A percentile compares a stretch with the other conserved stretches of the same genome.
phyloP scores from a whole-genome alignment of 2,329 filamentous ascomycete species.

The Talaromyces sp. region DNA sequence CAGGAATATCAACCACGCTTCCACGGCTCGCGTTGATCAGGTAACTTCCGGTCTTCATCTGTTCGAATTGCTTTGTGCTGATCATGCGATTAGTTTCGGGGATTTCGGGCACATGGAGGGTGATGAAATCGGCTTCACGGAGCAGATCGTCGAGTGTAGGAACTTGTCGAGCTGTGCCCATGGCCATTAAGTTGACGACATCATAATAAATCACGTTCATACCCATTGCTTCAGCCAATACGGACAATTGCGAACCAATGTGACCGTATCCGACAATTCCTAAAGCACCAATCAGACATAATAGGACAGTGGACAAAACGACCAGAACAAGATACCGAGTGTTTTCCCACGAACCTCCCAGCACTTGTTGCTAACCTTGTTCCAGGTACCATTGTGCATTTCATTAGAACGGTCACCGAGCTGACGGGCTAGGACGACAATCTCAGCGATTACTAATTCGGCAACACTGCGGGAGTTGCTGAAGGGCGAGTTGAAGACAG shows the following conservation, averaged over 20 bases:
- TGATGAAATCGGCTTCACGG: slow-evolving; percentile 80
- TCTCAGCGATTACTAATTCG: slow-evolving; percentile 90
- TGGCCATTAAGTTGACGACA: slow-evolving; percentile 85
- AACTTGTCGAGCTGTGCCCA: slow-evolving; percentile 84
- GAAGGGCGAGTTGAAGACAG: slow-evolving; percentile 98
- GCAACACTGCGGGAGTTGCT: slow-evolving; percentile 96
- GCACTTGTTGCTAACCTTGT: slow-evolving; percentile 94
- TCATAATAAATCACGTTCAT: slow-evolving; percentile 99
- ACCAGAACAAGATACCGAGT: slow-evolving; percentile 56
- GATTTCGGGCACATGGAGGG: slow-evolving; percentile 89
- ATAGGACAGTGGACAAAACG: neutral
- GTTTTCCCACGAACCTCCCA: slow-evolving; percentile 99
- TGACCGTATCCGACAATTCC: slow-evolving; percentile 96
- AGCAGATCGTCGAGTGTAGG: slow-evolving; percentile 72
- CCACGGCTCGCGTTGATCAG: slow-evolving; percentile 95
- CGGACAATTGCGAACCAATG: slow-evolving; percentile 92
- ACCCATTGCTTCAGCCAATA: slow-evolving; percentile 93
- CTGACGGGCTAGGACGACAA: slow-evolving; percentile 87
- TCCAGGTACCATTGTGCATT: slow-evolving; percentile 92
- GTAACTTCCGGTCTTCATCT: slow-evolving; percentile 92
- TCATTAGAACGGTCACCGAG: slow-evolving; percentile 89
- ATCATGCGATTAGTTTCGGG: slow-evolving; percentile 94
- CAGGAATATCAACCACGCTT: slow-evolving; percentile 88
- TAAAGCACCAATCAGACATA: slow-evolving; percentile 27
- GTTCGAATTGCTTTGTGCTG: slow-evolving; percentile 67